A percentile compares a stretch with the other conserved stretches of the same genome.
Conservation (phyloP, 139 green algal species). For the Chlamydomonas incerta region DNA sequence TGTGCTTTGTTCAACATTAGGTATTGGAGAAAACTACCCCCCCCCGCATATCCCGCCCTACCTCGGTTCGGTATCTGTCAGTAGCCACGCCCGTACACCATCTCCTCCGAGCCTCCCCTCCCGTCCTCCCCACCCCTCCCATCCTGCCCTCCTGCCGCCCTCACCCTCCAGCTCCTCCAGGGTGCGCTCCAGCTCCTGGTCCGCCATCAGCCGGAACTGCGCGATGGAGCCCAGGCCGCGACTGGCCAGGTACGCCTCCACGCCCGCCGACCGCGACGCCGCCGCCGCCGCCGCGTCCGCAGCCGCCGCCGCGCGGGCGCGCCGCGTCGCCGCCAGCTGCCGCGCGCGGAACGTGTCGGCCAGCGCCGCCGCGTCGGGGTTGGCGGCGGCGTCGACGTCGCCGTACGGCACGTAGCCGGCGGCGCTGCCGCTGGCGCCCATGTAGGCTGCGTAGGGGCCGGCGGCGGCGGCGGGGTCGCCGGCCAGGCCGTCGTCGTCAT, state of each 20-base stretch:
- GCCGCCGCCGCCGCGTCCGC: background rate
- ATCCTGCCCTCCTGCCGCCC: background rate
- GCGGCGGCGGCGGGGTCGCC: too few relatives aligned
- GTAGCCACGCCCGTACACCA: too few relatives aligned
- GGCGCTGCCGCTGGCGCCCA: background rate
- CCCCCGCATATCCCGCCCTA: too few relatives aligned
- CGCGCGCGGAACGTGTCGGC: background rate
- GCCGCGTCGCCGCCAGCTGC: background rate
- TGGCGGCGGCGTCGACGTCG: background rate
- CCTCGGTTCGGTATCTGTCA: too few relatives aligned
- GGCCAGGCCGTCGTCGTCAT: background rate
- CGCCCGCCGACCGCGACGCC: too few relatives aligned
- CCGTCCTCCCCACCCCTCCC: too few relatives aligned
- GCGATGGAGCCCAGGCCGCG: slow-evolving; percentile 14
- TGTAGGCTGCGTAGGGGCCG: too few relatives aligned
- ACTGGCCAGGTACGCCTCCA: background rate
- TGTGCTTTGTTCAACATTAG: too few relatives aligned
- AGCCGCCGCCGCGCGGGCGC: background rate
- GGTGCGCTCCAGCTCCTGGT: background rate
- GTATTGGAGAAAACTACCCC: background rate
- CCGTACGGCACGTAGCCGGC: background rate
- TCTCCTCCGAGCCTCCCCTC: too few relatives aligned
- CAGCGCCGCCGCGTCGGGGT: slow-evolving; percentile 1
- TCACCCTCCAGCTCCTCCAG: slow-evolving; percentile 6
- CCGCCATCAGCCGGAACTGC: background rate